These are phyloP conservation scores for Colletotrichum falcatum DNA, from an alignment of 2,329 filamentous ascomycete genomes.

Conservation along the genomic window DNA sequence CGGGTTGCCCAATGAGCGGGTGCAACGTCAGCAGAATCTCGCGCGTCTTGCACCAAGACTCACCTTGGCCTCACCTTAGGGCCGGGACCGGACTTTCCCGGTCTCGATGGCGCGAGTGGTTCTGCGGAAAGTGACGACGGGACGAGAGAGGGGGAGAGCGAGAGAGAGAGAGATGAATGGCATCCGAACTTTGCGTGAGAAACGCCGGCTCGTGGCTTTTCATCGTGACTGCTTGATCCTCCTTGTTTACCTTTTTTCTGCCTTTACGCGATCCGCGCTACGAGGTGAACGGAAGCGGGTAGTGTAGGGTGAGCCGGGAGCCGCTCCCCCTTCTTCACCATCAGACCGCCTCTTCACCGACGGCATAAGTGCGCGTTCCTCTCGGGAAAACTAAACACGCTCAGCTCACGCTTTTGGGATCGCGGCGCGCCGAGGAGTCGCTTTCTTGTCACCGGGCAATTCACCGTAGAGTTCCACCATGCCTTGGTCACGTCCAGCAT, in stretches of 20 bases:
- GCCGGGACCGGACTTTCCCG: background rate
- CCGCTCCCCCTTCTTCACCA: background rate
- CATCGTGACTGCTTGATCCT: slow-evolving; percentile 11
- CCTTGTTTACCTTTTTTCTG: background rate
- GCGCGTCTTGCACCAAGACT: background rate
- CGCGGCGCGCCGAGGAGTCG: background rate
- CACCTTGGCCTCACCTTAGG: slow-evolving; percentile 27
- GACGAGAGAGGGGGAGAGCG: background rate
- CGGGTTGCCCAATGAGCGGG: slow-evolving; percentile 1
- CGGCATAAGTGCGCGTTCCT: background rate
- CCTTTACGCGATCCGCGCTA: background rate
- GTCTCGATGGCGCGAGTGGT: background rate
- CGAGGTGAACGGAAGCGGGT: background rate
- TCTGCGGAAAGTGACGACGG: background rate
- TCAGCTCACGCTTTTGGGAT: background rate
- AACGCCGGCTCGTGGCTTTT: too few species aligned
- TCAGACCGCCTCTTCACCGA: slow-evolving; percentile 2
- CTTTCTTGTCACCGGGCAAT: background rate
- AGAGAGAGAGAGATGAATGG: slow-evolving; percentile 18
- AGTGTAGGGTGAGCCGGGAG: background rate
- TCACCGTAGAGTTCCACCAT: background rate
- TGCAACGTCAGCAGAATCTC: slow-evolving; percentile 24
- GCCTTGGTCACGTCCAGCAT: background rate
- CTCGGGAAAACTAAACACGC: background rate
- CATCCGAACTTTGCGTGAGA: slow-evolving; percentile 11